Base-by-base conservation (phyloP, 192 early-diverging fungal species). In the Podila epicladia region DNA sequence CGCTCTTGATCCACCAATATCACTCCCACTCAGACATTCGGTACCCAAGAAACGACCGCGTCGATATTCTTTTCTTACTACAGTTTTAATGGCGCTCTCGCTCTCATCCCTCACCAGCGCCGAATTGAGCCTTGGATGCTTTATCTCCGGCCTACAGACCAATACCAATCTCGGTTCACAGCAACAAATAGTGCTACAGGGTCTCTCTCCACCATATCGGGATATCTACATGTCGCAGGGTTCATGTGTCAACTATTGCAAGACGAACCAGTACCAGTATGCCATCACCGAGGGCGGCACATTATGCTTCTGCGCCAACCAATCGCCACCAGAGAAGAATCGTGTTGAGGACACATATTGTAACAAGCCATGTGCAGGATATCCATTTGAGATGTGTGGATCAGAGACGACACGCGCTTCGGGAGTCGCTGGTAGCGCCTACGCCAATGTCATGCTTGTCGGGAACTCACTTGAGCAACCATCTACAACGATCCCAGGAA, bases 181-280 rank as follows among this genome's bases (percentile, higher is more conserved):
- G 5, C 22, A 55, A 4, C 22, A 9, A 12, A 0, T 17, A 3
- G 9, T 24, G 8, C 53, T 55, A 9, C 53, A 24, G 1, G 53
- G 53, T 24, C 53, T 55, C 0, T 60, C 74, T 12, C 48, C 74
- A 8, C 48, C 68, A 0, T 41, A 28, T 41, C 19, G 33, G 9
- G 74, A 77, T 13, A 71, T 77, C 41, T 77, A 71, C 58, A 77
- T 77, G 74, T 71, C 74, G 8, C 68, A 71, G 20, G 74, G 68
- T 7, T 29, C 49, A 2, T 77, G 74, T 45, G 53, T n/a, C 31
- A 63, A 64, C 9, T 66, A 70, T n/a, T 77, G 74, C 37, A 59
- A 66, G 28, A 37, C 57, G 24, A 37, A 17, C 20, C 67, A 71
- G 11, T 60, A 28, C 13, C 15, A 45, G 41, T 71, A 65, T 26